Conservation (phyloP, 768 basidiomycete genomes). For the Termitomyces sp. region DNA sequence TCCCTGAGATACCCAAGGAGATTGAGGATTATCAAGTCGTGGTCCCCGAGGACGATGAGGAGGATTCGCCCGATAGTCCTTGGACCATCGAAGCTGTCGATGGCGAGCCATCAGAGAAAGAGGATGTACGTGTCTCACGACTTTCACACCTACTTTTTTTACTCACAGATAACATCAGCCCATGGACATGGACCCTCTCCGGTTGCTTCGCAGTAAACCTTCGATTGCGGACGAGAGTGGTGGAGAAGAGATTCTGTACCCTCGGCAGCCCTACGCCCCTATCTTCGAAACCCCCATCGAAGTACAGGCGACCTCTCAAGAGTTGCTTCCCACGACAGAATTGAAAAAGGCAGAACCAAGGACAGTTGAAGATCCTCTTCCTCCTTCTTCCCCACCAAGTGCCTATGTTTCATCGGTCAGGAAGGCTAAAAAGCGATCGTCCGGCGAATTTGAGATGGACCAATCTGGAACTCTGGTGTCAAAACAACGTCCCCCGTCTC, state of each 20-base stretch:
- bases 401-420: constrained; percentile 51
- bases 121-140: constrained; percentile 46
- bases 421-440: constrained; percentile 68
- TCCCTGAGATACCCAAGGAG: constrained; percentile 21
- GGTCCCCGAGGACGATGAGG: constrained; percentile 31
- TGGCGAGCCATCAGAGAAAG: constrained; percentile 66
- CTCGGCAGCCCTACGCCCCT: constrained; percentile 44
- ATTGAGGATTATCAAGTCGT: constrained; percentile 39
- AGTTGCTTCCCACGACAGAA: constrained; percentile 20
- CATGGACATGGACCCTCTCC: constrained; percentile 38
- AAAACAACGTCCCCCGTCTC: constrained; percentile 39
- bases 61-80: constrained; percentile 70
- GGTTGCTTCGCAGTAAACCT: constrained; percentile 50
- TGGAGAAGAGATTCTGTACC: constrained; percentile 87
- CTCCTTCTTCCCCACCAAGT: constrained; percentile 53
- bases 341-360: constrained; percentile 27
- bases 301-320: constrained; percentile 17
- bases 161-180: constrained; percentile 25
- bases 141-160: not conserved
- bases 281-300: constrained; percentile 22
- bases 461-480: constrained; percentile 56
- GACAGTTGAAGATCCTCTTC: constrained; percentile 16
- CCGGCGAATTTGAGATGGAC: constrained; percentile 81
- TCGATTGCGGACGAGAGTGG: constrained; percentile 83
- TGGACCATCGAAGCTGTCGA: constrained; percentile 89